A percentile compares a stretch with the other conserved stretches of the same genome.
Conservation (phyloP, 768 basidiomycete genomes). For the Macrocybe gigantea region DNA sequence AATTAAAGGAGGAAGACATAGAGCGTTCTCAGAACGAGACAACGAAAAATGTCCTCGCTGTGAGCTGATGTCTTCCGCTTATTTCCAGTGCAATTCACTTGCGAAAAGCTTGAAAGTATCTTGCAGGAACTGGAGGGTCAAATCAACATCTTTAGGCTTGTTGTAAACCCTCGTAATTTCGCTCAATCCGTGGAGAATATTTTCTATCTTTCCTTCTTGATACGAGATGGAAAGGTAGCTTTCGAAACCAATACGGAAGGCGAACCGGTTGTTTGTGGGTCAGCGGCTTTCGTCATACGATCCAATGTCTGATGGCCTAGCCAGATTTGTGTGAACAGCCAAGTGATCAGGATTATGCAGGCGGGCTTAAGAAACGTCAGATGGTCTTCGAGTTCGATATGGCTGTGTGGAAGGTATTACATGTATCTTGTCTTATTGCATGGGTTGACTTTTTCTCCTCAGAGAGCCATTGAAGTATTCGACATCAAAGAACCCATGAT, state of each 20-base stretch:
- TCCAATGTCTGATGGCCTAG: not conserved
- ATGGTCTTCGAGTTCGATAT: slow-evolving; percentile 90
- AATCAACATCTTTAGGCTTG: slow-evolving; percentile 80
- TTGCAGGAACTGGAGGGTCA: slow-evolving; percentile 40
- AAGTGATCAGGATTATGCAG: slow-evolving; percentile 52
- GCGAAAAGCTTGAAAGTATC: slow-evolving; percentile 51
- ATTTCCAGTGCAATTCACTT: not conserved
- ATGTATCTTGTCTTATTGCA: not conserved
- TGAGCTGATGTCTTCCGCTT: slow-evolving; percentile 24
- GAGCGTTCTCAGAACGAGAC: slow-evolving; percentile 83
- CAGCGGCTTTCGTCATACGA: not conserved
- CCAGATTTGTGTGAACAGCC: slow-evolving; percentile 63
- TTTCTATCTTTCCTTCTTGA: slow-evolving; percentile 91
- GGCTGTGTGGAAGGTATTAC: slow-evolving; percentile 74
- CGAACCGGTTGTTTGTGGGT: slow-evolving; percentile 72
- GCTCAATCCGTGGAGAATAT: slow-evolving; percentile 95
- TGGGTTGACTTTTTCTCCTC: slow-evolving; percentile 1
- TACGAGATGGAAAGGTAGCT: slow-evolving; percentile 78
- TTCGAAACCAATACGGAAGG: slow-evolving; percentile 63
- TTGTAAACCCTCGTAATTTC: slow-evolving; percentile 87
- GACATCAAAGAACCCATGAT: slow-evolving; percentile 72
- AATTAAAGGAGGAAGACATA: slow-evolving; percentile 81
- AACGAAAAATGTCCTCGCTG: slow-evolving; percentile 74
- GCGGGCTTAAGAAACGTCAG: slow-evolving; percentile 70
- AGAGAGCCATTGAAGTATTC: slow-evolving; percentile 88